Evolutionary conservation across 805 yeast species (phyloP).

Genomic region (Yarrowia sp.): DNA sequence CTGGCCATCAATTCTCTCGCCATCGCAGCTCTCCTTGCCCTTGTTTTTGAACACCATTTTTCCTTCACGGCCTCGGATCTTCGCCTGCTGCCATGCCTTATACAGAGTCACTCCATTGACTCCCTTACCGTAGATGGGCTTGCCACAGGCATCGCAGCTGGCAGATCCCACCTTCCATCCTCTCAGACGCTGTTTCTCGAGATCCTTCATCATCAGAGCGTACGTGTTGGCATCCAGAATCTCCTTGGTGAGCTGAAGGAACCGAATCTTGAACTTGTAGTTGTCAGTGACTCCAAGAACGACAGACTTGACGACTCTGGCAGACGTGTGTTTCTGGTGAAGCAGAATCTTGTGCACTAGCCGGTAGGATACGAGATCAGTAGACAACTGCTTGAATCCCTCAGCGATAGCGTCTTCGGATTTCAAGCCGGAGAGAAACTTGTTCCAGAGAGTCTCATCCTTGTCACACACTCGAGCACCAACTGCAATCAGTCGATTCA

Average conservation of each 20-base stretch:
- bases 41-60: conserved; percentile 39
- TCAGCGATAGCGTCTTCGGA: conserved; percentile 18
- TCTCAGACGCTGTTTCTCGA: conserved; percentile 54
- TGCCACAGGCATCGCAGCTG: conserved; percentile 80
- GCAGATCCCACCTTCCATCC: conserved; percentile 71
- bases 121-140: conserved; percentile 72
- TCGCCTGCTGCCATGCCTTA: conserved; percentile 48
- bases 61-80: conserved; percentile 37
- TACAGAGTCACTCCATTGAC: conserved; percentile 58
- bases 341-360: conserved; percentile 25
- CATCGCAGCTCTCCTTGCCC: conserved; percentile 39
- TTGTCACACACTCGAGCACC: conserved; percentile 18
- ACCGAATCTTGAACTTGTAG: conserved; percentile 62
- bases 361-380: conserved; percentile 10
- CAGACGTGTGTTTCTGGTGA: conserved; percentile 53
- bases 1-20: conserved; percentile 39
- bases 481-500: conserved; percentile 4
- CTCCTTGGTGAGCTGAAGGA: conserved; percentile 56
- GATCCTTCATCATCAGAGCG: conserved; percentile 53
- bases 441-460: conserved; percentile 25
- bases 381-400: conserved; percentile 23
- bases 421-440: conserved; percentile 13
- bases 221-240: conserved; percentile 65
- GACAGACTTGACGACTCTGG: conserved; percentile 60
- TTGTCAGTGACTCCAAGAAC: conserved; percentile 70